Conservation (phyloP, 441 rosid genomes). For the Gossypium aridum region DNA sequence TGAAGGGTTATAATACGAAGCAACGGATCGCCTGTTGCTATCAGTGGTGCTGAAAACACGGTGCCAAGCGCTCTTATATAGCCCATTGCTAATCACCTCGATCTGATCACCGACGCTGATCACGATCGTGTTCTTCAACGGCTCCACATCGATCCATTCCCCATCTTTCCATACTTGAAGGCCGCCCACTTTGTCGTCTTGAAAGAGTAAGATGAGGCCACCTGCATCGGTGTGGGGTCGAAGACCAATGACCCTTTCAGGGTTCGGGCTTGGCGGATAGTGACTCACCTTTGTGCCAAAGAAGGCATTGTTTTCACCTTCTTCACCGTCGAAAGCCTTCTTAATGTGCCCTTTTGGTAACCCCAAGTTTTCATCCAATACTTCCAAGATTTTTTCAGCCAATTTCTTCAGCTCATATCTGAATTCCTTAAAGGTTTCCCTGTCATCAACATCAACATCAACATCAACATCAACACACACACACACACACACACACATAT, state of each 20-base stretch:
- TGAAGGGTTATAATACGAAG: constrained; percentile 83
- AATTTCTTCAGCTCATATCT: constrained; percentile 60
- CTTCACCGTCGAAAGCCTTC: constrained; percentile 52
- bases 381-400: constrained; percentile 65
- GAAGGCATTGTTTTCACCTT: constrained; percentile 46
- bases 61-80: constrained; percentile 87
- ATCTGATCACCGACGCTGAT: constrained; percentile 92
- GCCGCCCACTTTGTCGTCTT: constrained; percentile 71
- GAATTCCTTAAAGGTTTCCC: constrained; percentile 73
- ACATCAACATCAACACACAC: no score
- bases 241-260: constrained; percentile 67
- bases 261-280: constrained; percentile 88
- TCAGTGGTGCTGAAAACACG: constrained; percentile 39
- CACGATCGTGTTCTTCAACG: constrained; percentile 56
- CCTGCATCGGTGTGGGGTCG: constrained; percentile 95
- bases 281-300: constrained; percentile 93
- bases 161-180: constrained; percentile 79
- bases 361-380: constrained; percentile 79
- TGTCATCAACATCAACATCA: constrained; percentile 14
- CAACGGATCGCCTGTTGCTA: constrained; percentile 74
- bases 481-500: no score
- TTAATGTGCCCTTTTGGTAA: constrained; percentile 55
- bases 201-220: constrained; percentile 75
- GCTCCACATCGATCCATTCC: constrained; percentile 82
- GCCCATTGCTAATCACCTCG: constrained; percentile 81